Evolutionary conservation across 306 rosid genomes (phyloP), one percentile per base, ranked within the genome.

Genomic region (Quillaja saponaria): DNA sequence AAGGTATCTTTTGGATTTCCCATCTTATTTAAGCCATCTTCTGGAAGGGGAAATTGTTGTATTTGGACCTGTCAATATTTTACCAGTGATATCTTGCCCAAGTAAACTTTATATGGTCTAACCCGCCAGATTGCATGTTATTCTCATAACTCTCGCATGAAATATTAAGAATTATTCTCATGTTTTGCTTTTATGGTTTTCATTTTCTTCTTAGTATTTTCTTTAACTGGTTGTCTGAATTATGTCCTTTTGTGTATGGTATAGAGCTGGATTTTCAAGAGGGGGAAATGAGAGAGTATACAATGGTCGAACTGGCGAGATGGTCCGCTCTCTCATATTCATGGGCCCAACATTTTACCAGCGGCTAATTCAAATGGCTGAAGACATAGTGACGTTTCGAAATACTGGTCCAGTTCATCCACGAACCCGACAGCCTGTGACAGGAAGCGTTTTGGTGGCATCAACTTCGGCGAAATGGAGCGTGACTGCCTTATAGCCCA

Each of bases 321-420:
- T 86, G 94, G 85, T 87, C 21, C 86, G 82, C 8, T 80, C 92
- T 0, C 94, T 92, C 11, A 85, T 92, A 55, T 92, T 92, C 42
- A 89, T 92, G 97, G 99, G 99, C 13, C 99, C 99, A 7, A 89
- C 95, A 6, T 92, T 92, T 80, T 92, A 92, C 66, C 99, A 89
- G 67, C 92, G 99, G 0, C 85, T 92, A 40, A 82, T 83, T 45
- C 99, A 94, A 76, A 94, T 94, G 99, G 79, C 99, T 2, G 99
- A 94, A 75, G 99, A 94, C 79, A 94, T 89, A 31, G 89, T 94
- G 0, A 94, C 89, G 59, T 94, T 94, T 64, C 79, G 99, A 39
- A 94, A 94, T 85, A 94, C 99, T 0, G 97, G 97, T 20, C 99
- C 99, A 0, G 97, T 94, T 54, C 99, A 94, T 67, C 99, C 99